A percentile compares a stretch with the other conserved stretches of the same genome.
Evolutionary conservation across 2,329 filamentous ascomycete species (phyloP).

Genomic region (Didymella lethalis): DNA sequence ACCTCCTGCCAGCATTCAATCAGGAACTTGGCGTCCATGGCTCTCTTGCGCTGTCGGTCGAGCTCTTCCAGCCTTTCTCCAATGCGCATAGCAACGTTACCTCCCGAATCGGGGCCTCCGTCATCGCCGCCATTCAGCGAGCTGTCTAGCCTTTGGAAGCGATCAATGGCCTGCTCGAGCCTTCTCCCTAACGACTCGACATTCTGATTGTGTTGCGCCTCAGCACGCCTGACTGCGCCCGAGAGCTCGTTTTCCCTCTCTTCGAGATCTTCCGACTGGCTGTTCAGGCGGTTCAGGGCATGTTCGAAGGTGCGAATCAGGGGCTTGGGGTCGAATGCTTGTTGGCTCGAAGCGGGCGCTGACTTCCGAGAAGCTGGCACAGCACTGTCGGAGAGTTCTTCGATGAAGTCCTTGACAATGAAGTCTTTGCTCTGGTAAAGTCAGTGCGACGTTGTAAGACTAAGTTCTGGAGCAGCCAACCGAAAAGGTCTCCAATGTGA

Average conservation of each 20-base stretch:
- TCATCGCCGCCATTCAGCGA: constrained; percentile 74
- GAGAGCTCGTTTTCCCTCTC: constrained; percentile 89
- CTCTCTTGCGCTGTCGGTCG: constrained; percentile 87
- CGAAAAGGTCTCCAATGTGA: constrained; percentile 79
- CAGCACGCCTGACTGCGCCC: constrained; percentile 87
- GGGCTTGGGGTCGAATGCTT: constrained; percentile 89
- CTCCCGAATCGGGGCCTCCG: constrained; percentile 66
- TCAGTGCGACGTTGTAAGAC: constrained; percentile 19
- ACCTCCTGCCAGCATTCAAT: constrained; percentile 98
- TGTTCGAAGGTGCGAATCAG: constrained; percentile 93
- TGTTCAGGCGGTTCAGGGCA: constrained; percentile 72
- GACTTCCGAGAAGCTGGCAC: constrained; percentile 83
- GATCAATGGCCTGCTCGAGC: constrained; percentile 88
- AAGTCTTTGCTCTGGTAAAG: constrained; percentile 70
- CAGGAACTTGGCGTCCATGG: constrained; percentile 91
- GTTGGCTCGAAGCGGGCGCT: constrained; percentile 57
- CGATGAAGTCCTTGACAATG: constrained; percentile 97
- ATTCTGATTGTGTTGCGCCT: constrained; percentile 90
- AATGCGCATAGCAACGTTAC: constrained; percentile 92
- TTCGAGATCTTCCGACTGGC: constrained; percentile 83
- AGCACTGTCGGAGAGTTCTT: constrained; percentile 85
- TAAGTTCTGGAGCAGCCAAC: constrained; percentile 28
- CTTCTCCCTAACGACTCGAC: constrained; percentile 86
- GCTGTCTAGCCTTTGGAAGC: constrained; percentile 88
- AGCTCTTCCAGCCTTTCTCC: constrained; percentile 93